These are phyloP conservation scores for Phytophthora vignae DNA, from an alignment of 352 stramenopile genomes.

Conservation along the genomic window DNA sequence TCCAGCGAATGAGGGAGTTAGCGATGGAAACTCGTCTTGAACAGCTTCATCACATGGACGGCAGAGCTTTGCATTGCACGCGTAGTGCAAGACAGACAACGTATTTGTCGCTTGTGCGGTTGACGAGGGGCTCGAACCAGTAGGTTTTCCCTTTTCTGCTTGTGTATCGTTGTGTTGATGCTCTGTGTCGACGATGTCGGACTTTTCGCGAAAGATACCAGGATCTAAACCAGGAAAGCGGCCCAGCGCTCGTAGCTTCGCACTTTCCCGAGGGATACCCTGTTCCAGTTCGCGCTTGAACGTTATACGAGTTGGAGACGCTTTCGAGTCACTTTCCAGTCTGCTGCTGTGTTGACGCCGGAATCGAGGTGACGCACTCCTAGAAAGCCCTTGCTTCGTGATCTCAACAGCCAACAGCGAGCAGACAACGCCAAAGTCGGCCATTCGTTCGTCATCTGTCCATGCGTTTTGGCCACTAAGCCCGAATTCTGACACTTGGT, in stretches of 20 bases:
- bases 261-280: slow-evolving; percentile 63
- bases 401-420: slow-evolving; percentile 53
- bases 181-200: slow-evolving; percentile 43
- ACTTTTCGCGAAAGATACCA: slow-evolving; percentile 48
- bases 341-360: slow-evolving; percentile 24
- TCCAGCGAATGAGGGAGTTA: slow-evolving; percentile 62
- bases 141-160: slow-evolving; percentile 13
- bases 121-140: neutral
- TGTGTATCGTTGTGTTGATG: slow-evolving; percentile 46
- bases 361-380: slow-evolving; percentile 16
- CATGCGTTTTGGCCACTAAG: slow-evolving; percentile 15
- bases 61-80: slow-evolving; percentile 62
- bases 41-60: slow-evolving; percentile 55
- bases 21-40: slow-evolving; percentile 57
- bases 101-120: slow-evolving; percentile 29
- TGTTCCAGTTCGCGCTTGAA: slow-evolving; percentile 61
- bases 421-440: slow-evolving; percentile 51
- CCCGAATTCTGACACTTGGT: slow-evolving; percentile 25
- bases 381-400: slow-evolving; percentile 20
- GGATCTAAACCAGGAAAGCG: slow-evolving; percentile 64
- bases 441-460: slow-evolving; percentile 39
- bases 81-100: slow-evolving; percentile 54
- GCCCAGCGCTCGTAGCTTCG: slow-evolving; percentile 57
- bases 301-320: slow-evolving; percentile 18
- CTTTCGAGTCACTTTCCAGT: slow-evolving; percentile 15